phyloP scores from a whole-genome alignment of 164 flowering plant species.

The Chimonanthus salicifolius region DNA sequence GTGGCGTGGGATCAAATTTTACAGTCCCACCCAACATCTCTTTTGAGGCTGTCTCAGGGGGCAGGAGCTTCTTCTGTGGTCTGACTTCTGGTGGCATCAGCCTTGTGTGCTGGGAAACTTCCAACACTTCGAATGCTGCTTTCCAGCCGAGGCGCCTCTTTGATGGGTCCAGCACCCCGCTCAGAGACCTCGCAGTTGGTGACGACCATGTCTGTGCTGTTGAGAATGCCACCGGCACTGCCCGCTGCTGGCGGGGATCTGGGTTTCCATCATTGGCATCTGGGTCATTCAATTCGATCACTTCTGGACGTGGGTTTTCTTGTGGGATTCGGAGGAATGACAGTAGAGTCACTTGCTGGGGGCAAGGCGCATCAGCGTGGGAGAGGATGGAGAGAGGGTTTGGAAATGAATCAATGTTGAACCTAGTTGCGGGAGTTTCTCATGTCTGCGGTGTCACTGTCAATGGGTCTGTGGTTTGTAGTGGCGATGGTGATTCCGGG shows the following conservation, averaged over 20 bases:
- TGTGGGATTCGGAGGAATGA: conserved; percentile 50
- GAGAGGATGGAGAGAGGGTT: not conserved
- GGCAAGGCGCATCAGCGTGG: not conserved
- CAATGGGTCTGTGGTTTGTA: conserved; percentile 38
- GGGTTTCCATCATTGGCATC: conserved; percentile 5
- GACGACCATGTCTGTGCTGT: conserved; percentile 62
- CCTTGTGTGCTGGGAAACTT: conserved; percentile 60
- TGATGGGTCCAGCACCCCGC: conserved; percentile 15
- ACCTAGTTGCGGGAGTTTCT: conserved; percentile 43
- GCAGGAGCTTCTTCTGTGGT: conserved; percentile 60
- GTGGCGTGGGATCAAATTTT: not conserved
- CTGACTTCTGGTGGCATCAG: conserved; percentile 53
- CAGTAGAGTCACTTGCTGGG: conserved; percentile 46
- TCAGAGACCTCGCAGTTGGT: conserved; percentile 49
- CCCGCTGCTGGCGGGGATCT: conserved; percentile 55
- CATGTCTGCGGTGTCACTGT: conserved; percentile 53
- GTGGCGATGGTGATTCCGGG: conserved; percentile 42
- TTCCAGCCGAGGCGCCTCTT: conserved; percentile 41
- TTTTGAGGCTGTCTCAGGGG: conserved; percentile 60
- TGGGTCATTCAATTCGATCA: conserved; percentile 22
- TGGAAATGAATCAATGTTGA: conserved; percentile 23
- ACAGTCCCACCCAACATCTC: conserved; percentile 41
- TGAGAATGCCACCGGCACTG: conserved; percentile 20
- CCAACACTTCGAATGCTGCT: not conserved
- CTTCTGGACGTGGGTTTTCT: conserved; percentile 60